Evolutionary conservation across 192 early-diverging fungal species (phyloP).

Genomic region (Funneliformis geosporum): DNA sequence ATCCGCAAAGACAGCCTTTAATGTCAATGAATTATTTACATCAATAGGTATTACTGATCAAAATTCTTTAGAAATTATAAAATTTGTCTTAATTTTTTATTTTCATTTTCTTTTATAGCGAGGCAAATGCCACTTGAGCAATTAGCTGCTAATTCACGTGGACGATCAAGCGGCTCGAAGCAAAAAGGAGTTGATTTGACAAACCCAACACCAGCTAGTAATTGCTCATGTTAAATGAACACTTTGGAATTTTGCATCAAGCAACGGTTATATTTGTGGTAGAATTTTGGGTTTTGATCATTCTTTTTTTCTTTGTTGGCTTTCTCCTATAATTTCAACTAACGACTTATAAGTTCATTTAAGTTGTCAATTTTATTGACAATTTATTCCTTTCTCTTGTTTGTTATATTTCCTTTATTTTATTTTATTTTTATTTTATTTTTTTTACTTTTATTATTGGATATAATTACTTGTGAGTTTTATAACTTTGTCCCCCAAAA

Average conservation of each 20-base stretch:
- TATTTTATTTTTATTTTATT: not conserved
- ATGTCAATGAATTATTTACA: slow-evolving; percentile 64
- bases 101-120: slow-evolving; percentile 38
- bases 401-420: not conserved
- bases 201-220: slow-evolving; percentile 20
- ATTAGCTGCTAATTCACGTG: slow-evolving; percentile 56
- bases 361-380: not conserved
- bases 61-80: not conserved
- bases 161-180: slow-evolving; percentile 47
- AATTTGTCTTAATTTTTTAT: not conserved
- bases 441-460: not conserved
- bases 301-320: not conserved
- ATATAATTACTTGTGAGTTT: not conserved
- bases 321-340: not conserved
- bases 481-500: not conserved
- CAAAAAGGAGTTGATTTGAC: slow-evolving; percentile 52
- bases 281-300: not conserved
- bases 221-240: not conserved
- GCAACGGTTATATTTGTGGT: not conserved
- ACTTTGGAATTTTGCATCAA: not conserved
- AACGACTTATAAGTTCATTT: not conserved
- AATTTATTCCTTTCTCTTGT: not conserved
- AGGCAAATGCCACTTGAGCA: slow-evolving; percentile 71
- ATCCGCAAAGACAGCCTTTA: slow-evolving; percentile 64
- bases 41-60: slow-evolving; percentile 51